Base-by-base conservation (phyloP, 192 early-diverging fungal genomes). In the Glomus cerebriforme region DNA sequence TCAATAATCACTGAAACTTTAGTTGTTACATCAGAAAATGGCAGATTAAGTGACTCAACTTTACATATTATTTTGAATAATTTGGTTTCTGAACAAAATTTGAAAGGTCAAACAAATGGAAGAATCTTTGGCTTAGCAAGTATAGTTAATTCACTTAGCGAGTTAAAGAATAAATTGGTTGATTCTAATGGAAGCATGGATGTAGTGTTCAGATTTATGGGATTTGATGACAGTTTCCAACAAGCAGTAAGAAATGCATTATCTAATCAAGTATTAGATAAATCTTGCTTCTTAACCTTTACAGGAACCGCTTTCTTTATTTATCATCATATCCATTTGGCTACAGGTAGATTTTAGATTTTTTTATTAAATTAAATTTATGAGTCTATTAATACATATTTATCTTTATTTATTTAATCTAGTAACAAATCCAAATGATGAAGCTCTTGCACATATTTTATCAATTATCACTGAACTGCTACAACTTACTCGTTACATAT, bases 221-320 rank as follows among this genome's bases (percentile, higher is more conserved):
- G 72, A 32, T 73, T 73, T 49, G 49, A 58, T 59, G 47, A 32
- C 32, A 59, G 15, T 73, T 59, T 73, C 19, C 69, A 72, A 15
- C 35, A 19, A 45, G 34, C 39, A 26, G 37, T 47, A 43, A 37
- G 8, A 37, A 43, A 72, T 26, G 39, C 37, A 43, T 24, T 72
- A 26, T 72, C 37, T 22, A 72, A 26, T 37, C 22, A 72, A 29
- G 8, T 43, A 26, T 43, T 72, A 9, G 37, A 72, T 47, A 37
- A 49, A 26, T 29, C 69, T 12, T 22, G 35, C 10, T 72, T 72
- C 27, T 37, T 72, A 26, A 54, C 34, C 8, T 27, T 26, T 6
- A 15, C 24, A 37, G 39, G 19, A 8, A 27, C 19, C 26, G 7
- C 22, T 3, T 54, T 72, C 9, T 31, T 37, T 22, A 27, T 72